Conservation (phyloP, 139 green algal species). For the Chlorella sp. region DNA sequence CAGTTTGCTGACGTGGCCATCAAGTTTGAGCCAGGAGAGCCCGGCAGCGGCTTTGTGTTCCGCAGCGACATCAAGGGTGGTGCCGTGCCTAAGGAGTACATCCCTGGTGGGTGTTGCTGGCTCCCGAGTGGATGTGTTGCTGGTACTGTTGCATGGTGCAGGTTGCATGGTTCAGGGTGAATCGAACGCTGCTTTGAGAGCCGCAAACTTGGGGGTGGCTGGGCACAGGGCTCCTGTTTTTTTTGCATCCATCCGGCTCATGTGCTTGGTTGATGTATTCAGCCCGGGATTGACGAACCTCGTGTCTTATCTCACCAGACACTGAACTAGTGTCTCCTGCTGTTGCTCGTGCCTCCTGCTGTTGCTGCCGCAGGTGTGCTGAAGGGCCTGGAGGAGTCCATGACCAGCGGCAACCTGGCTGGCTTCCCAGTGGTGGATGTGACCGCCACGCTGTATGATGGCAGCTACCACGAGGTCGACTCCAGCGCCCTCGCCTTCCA, state of each 20-base stretch:
- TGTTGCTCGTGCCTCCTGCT: too few relatives aligned
- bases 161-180: too few relatives aligned
- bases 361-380: background rate
- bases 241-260: too few relatives aligned
- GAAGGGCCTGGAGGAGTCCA: constrained; percentile 93
- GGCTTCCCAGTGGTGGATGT: constrained; percentile 97
- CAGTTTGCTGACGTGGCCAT: constrained; percentile 96
- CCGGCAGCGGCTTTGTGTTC: constrained; percentile 93
- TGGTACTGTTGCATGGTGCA: too few relatives aligned
- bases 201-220: too few relatives aligned
- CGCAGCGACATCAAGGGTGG: constrained; percentile 95
- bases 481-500: constrained; percentile 97
- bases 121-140: background rate
- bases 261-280: too few relatives aligned
- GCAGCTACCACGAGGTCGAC: constrained; percentile 98
- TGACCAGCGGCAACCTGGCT: constrained; percentile 76
- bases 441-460: constrained; percentile 78
- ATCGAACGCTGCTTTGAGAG: too few relatives aligned
- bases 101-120: constrained; percentile 57
- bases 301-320: too few relatives aligned
- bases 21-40: constrained; percentile 91
- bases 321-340: too few relatives aligned
- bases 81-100: constrained; percentile 97
- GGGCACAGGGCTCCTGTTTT: too few relatives aligned
- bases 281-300: too few relatives aligned